These are phyloP conservation scores for Hyaloscypha finlandica DNA, from an alignment of 495 filamentous ascomycete species.

Conservation along the genomic window DNA sequence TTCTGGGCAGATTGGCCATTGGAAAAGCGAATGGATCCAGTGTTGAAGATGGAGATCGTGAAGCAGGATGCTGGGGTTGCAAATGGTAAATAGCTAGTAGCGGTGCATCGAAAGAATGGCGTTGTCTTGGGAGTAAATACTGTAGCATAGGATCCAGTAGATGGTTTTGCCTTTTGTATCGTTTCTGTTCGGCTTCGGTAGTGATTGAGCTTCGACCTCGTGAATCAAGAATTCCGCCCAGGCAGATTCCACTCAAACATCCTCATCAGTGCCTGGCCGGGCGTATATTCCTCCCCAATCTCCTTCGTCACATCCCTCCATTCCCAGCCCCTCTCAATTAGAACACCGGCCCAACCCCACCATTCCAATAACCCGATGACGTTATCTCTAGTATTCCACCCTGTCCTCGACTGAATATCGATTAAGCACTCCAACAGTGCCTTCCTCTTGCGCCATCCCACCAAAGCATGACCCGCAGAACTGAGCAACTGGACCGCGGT, in stretches of 20 bases:
- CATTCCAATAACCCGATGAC: background rate
- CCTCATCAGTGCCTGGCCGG: background rate
- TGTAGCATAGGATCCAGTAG: background rate
- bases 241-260: slow-evolving; percentile 3
- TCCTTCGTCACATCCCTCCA: slow-evolving; percentile 7
- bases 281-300: background rate
- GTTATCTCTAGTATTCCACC: slow-evolving; percentile 7
- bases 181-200: background rate
- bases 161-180: background rate
- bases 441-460: slow-evolving; percentile 8
- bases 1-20: slow-evolving; percentile 26
- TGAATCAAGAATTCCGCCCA: background rate
- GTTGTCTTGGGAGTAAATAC: background rate
- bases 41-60: slow-evolving; percentile 25
- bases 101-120: background rate
- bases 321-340: background rate
- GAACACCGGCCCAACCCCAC: slow-evolving; percentile 3
- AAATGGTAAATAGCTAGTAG: slow-evolving; percentile 2
- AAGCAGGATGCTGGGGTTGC: background rate
- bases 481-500: background rate
- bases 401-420: slow-evolving; percentile 2
- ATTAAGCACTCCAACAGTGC: slow-evolving; percentile 4
- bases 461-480: background rate
- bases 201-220: background rate
- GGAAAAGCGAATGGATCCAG: slow-evolving; percentile 28